These are phyloP conservation scores for Fistulinella prunicolor DNA, from an alignment of 768 basidiomycete species.

Conservation along the genomic window DNA sequence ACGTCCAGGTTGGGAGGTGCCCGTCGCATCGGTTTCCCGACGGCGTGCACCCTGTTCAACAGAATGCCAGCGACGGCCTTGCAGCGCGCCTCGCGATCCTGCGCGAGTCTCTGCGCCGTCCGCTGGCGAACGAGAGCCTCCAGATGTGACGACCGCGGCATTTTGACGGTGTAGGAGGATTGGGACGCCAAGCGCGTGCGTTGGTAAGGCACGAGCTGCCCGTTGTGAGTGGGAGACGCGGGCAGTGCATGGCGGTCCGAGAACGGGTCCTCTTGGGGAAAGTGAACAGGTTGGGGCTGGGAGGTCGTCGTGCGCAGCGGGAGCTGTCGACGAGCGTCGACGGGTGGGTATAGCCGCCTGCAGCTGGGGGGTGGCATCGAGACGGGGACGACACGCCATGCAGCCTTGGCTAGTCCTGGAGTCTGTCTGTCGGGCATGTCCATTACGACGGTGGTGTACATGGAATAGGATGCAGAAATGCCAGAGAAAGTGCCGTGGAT, in stretches of 20 bases:
- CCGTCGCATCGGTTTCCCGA: conserved; percentile 53
- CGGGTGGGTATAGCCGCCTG: conserved; percentile 25
- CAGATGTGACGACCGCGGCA: conserved; percentile 23
- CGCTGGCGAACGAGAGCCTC: conserved; percentile 30
- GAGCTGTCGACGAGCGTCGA: conserved; percentile 12
- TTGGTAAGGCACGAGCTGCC: conserved; percentile 16
- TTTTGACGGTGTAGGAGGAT: conserved; percentile 18
- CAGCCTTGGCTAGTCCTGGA: conserved; percentile 21
- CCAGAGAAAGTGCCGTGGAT: conserved; percentile 33
- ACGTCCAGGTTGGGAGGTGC: conserved; percentile 25
- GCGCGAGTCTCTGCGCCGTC: conserved; percentile 31
- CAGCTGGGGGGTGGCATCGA: conserved; percentile 22
- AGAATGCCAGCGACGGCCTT: conserved; percentile 58
- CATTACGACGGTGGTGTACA: conserved; percentile 29
- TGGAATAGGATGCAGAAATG: conserved; percentile 17
- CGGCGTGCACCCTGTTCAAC: conserved; percentile 49
- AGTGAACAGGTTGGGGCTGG: conserved; percentile 16
- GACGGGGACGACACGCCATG: conserved; percentile 24
- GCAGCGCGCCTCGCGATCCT: conserved; percentile 41
- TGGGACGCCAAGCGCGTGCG: conserved; percentile 31
- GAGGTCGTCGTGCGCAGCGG: too few species aligned
- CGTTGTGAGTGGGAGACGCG: conserved; percentile 1
- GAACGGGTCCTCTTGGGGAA: conserved; percentile 28
- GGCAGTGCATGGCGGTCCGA: conserved; percentile 23
- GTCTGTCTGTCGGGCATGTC: conserved; percentile 21